Evolutionary conservation across 169 alveolate species (phyloP).

Genomic region (Ichthyophthirius multifiliis): DNA sequence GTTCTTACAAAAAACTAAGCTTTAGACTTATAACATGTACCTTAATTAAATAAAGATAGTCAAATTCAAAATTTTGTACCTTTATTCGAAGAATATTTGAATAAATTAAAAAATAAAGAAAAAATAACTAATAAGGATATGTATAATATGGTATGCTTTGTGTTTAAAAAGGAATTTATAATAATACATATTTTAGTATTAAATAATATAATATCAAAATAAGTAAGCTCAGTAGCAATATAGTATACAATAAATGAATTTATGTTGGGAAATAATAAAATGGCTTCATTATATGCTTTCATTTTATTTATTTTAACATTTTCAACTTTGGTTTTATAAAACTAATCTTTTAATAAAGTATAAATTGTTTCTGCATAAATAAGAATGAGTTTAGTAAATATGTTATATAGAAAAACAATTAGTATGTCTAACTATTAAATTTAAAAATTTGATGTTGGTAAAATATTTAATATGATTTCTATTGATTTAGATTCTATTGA

Average conservation of each 20-base stretch:
- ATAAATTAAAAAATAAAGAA: background rate
- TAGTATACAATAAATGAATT: background rate
- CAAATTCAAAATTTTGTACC: background rate
- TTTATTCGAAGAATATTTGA: background rate
- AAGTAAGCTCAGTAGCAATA: background rate
- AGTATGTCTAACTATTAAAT: background rate
- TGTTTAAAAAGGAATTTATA: background rate
- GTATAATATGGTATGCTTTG: background rate
- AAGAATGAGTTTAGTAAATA: background rate
- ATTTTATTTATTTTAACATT: background rate
- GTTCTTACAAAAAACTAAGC: background rate
- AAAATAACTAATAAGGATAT: background rate
- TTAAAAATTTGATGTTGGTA: constrained; percentile 19
- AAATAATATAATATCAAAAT: background rate
- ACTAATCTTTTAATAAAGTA: background rate
- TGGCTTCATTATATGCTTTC: background rate
- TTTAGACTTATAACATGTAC: background rate
- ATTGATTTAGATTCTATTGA: constrained; percentile 3
- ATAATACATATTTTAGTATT: background rate
- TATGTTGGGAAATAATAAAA: background rate
- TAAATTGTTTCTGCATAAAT: background rate
- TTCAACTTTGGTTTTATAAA: background rate
- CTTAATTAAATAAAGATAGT: background rate
- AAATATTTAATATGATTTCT: constrained; percentile 12
- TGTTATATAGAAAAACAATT: background rate